A percentile compares a stretch with the other conserved stretches of the same genome.
Evolutionary conservation across 2,329 filamentous ascomycete genomes (phyloP).

Genomic region (Scedosporium boydii): DNA sequence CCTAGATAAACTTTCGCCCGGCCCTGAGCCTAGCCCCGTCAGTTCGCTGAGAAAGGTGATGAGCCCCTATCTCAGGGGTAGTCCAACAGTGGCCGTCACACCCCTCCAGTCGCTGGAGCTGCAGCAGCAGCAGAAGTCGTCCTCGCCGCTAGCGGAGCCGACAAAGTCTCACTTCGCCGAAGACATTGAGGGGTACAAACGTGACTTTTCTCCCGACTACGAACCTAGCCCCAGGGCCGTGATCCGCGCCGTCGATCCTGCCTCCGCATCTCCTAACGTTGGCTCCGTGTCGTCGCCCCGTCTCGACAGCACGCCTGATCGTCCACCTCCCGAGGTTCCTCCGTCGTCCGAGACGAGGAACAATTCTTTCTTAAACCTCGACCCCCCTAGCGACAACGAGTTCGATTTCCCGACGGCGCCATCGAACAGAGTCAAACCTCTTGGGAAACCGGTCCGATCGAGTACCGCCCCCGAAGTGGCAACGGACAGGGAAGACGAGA

Average conservation of each 20-base stretch:
- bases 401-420: conserved; percentile 15
- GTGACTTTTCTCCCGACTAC: conserved; percentile 68
- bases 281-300: conserved; percentile 11
- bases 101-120: background rate
- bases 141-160: background rate
- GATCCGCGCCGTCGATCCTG: conserved; percentile 53
- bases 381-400: conserved; percentile 38
- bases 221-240: conserved; percentile 61
- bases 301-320: conserved; percentile 23
- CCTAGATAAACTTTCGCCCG: conserved; percentile 11
- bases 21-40: conserved; percentile 49
- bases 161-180: conserved; percentile 15
- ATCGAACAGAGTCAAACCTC: background rate
- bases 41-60: conserved; percentile 80
- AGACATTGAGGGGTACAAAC: conserved; percentile 27
- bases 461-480: background rate
- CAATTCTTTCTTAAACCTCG: conserved; percentile 42
- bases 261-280: conserved; percentile 22
- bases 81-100: conserved; percentile 4
- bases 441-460: background rate
- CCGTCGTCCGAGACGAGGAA: conserved; percentile 23
- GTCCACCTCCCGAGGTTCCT: conserved; percentile 21
- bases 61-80: conserved; percentile 62
- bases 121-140: background rate
- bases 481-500: background rate